Evolutionary conservation across 345 rosid species (phyloP).

Genomic region (Sonneratia alba): DNA sequence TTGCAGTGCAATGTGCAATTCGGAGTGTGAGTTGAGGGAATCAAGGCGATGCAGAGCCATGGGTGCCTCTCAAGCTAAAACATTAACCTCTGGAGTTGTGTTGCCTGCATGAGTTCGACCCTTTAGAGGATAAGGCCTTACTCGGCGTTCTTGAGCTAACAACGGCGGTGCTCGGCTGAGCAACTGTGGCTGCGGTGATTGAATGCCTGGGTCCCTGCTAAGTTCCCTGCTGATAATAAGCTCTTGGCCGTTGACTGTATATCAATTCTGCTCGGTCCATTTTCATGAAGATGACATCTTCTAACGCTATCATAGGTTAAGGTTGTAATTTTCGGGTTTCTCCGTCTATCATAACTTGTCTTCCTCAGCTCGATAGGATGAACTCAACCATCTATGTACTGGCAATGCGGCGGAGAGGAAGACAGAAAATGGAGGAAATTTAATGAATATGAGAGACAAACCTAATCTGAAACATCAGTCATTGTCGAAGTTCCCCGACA

Average conservation of each 20-base stretch:
- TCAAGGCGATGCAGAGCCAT: not conserved
- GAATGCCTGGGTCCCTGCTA: not conserved
- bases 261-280: not conserved
- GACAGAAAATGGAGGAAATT: too few species aligned
- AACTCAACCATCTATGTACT: too few species aligned
- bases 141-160: not conserved
- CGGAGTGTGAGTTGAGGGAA: not conserved
- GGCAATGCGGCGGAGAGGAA: too few species aligned
- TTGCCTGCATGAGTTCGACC: not conserved
- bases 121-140: not conserved
- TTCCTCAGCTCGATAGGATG: too few species aligned
- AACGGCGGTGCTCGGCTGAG: not conserved
- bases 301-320: not conserved
- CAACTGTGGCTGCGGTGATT: not conserved
- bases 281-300: not conserved
- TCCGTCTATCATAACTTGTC: too few species aligned
- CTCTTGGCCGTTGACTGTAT: not conserved
- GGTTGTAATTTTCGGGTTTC: too few species aligned
- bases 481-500: too few species aligned
- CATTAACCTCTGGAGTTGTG: not conserved
- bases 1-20: not conserved
- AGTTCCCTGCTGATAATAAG: not conserved
- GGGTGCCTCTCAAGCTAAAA: not conserved
- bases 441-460: too few species aligned
- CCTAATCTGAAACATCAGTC: too few species aligned